A percentile compares a stretch with the other conserved stretches of the same genome.
phyloP scores from a whole-genome alignment of 192 early-diverging fungal species.

The Coemansia sp. region DNA sequence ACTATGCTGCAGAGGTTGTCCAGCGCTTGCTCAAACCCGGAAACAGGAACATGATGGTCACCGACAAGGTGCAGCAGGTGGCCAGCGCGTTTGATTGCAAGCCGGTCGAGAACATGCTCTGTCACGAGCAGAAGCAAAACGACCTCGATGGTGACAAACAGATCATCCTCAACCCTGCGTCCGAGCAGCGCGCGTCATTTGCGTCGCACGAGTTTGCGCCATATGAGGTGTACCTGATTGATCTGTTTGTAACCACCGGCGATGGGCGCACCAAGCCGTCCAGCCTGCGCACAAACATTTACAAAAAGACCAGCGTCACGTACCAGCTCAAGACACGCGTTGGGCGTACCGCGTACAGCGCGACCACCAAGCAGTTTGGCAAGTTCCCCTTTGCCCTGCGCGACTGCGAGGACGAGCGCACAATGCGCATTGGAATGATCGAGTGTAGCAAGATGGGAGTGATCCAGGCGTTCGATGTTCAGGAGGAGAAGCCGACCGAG shows the following conservation, averaged over 20 bases:
- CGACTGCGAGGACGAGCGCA: slow-evolving; percentile 86
- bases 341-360: slow-evolving; percentile 69
- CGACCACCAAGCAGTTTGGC: slow-evolving; percentile 78
- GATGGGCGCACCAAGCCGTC: slow-evolving; percentile 79
- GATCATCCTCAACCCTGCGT: slow-evolving; percentile 88
- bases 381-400: slow-evolving; percentile 87
- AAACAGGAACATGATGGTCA: slow-evolving; percentile 62
- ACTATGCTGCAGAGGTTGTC: slow-evolving; percentile 80
- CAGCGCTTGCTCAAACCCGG: slow-evolving; percentile 87
- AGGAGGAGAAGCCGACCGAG: slow-evolving; percentile 78
- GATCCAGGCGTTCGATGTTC: slow-evolving; percentile 78
- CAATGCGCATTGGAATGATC: slow-evolving; percentile 86
- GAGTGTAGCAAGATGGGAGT: slow-evolving; percentile 85
- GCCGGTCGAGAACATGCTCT: slow-evolving; percentile 90
- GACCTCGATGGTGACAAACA: slow-evolving; percentile 89
- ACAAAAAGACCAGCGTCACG: slow-evolving; percentile 78
- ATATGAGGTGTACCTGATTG: slow-evolving; percentile 86
- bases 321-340: slow-evolving; percentile 89
- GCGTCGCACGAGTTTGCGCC: slow-evolving; percentile 67
- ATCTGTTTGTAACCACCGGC: slow-evolving; percentile 85
- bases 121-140: slow-evolving; percentile 84
- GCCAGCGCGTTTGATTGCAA: slow-evolving; percentile 79
- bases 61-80: slow-evolving; percentile 78
- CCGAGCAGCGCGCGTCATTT: slow-evolving; percentile 71
- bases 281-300: slow-evolving; percentile 82